phyloP scores from a whole-genome alignment of 345 rosid genomes.

The Turnera subulata region DNA sequence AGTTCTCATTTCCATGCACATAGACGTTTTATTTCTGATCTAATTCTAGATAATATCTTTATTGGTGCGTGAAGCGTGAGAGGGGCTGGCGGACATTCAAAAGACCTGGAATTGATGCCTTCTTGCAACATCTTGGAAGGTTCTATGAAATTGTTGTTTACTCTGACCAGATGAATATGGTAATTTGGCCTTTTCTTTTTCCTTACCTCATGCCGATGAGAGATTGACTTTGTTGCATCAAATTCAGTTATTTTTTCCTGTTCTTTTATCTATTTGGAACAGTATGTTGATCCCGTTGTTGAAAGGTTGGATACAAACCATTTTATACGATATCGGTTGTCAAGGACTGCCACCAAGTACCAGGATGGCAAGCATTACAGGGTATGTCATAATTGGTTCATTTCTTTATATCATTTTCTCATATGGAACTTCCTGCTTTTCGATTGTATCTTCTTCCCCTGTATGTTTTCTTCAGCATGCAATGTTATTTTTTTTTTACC shows the following conservation, averaged over 20 bases:
- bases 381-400: conserved; percentile 40
- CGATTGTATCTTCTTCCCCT: not conserved
- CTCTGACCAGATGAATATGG: conserved; percentile 84
- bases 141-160: conserved; percentile 82
- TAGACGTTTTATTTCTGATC: conserved; percentile 8
- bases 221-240: not conserved
- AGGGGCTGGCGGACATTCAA: conserved; percentile 99
- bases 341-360: conserved; percentile 84
- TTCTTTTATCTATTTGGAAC: conserved; percentile 22
- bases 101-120: conserved; percentile 94
- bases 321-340: conserved; percentile 60
- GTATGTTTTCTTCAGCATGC: not conserved
- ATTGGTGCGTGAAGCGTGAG: conserved; percentile 59
- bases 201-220: not conserved
- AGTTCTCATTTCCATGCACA: not conserved
- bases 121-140: conserved; percentile 83
- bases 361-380: conserved; percentile 86
- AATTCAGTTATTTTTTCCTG: conserved; percentile 7
- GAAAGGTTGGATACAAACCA: conserved; percentile 81
- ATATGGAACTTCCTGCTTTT: not conserved
- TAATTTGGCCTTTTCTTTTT: conserved; percentile 19
- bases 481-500: no score
- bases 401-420: not conserved
- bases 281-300: conserved; percentile 80
- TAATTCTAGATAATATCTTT: conserved; percentile 6